phyloP scores from a whole-genome alignment of 495 filamentous ascomycete species.

The Pyrenula aspistea region DNA sequence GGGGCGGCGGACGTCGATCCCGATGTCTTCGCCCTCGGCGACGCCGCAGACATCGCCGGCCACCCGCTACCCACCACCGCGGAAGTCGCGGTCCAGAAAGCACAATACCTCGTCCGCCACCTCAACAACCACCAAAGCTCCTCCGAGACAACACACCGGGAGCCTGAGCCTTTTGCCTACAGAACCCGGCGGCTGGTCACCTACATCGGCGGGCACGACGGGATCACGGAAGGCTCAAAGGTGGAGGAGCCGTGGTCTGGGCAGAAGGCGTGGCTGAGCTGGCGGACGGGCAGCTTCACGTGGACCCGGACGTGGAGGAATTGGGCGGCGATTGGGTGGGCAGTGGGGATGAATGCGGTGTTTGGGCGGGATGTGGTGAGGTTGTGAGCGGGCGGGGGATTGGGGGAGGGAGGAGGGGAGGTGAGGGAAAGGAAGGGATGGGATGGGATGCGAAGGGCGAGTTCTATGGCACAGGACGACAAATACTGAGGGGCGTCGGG shows the following conservation, averaged over 20 bases:
- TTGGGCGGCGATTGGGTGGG: background rate
- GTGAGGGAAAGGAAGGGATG: too few relatives aligned
- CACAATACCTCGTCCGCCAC: slow-evolving; percentile 7
- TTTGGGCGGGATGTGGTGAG: background rate
- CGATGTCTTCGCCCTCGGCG: slow-evolving; percentile 12
- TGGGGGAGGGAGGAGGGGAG: too few relatives aligned
- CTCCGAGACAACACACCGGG: background rate
- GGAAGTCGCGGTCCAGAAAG: slow-evolving; percentile 16
- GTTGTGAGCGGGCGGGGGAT: background rate
- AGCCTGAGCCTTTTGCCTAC: background rate
- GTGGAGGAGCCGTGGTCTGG: background rate
- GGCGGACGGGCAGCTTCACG: background rate
- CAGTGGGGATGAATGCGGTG: background rate
- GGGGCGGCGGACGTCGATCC: background rate
- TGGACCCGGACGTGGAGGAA: background rate
- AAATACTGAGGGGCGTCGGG: too few relatives aligned
- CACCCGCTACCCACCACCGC: slow-evolving; percentile 10
- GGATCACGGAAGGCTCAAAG: background rate
- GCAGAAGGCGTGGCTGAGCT: background rate
- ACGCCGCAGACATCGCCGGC: slow-evolving; percentile 13
- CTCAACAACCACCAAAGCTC: slow-evolving; percentile 3
- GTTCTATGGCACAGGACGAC: too few relatives aligned
- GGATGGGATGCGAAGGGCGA: too few relatives aligned
- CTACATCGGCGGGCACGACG: background rate
- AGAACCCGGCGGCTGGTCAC: background rate